Evolutionary conservation across 306 rosid genomes (phyloP).

Genomic region (Vigna trinervia): DNA sequence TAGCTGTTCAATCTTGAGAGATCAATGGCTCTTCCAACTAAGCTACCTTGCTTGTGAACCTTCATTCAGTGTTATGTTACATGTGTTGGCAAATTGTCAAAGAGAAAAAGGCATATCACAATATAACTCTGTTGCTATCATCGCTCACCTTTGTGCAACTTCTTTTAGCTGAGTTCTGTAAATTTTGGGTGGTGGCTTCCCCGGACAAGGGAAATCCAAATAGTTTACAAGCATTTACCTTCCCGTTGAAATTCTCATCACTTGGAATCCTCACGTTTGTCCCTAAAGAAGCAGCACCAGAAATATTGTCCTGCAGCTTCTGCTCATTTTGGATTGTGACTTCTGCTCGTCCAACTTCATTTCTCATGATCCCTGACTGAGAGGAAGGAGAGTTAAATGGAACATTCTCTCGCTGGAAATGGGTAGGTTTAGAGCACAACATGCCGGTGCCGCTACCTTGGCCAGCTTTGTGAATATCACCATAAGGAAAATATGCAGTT

Average conservation of each 20-base stretch:
- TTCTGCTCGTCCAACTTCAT: conserved; percentile 58
- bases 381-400: conserved; percentile 53
- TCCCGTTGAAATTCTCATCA: conserved; percentile 62
- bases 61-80: conserved; percentile 65
- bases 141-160: conserved; percentile 95
- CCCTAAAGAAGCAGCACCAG: conserved; percentile 59
- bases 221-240: conserved; percentile 67
- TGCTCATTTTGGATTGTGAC: conserved; percentile 52
- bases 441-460: conserved; percentile 58
- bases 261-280: conserved; percentile 57
- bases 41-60: conserved; percentile 99
- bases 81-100: conserved; percentile 62
- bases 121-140: conserved; percentile 56
- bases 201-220: conserved; percentile 83
- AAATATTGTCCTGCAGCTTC: conserved; percentile 55
- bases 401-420: conserved; percentile 58
- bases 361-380: conserved; percentile 55
- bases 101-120: conserved; percentile 55
- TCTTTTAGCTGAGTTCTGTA: conserved; percentile 68
- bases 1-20: conserved; percentile 86
- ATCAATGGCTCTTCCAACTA: conserved; percentile 97
- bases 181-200: conserved; percentile 61
- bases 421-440: conserved; percentile 55
- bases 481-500: conserved; percentile 64
- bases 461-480: conserved; percentile 64